Conservation (phyloP, 495 filamentous ascomycete genomes). For the Penicillium roqueforti region DNA sequence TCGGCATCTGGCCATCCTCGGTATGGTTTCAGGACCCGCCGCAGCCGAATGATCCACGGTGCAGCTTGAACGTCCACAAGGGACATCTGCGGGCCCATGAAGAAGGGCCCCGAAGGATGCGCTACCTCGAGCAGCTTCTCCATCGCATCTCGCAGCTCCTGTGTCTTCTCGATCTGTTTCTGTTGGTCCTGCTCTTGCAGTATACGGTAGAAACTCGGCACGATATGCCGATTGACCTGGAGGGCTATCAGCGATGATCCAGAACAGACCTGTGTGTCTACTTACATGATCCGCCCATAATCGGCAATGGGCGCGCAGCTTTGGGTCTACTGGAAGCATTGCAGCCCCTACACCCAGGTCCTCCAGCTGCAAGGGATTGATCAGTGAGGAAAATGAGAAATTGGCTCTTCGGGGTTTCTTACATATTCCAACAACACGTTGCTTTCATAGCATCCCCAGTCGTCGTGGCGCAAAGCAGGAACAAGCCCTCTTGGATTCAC, state of each 20-base stretch:
- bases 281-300: constrained; percentile 86
- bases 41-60: constrained; percentile 78
- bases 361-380: constrained; percentile 56
- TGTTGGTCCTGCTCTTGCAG: constrained; percentile 65
- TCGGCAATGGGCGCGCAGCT: constrained; percentile 71
- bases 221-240: constrained; percentile 76
- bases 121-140: constrained; percentile 68
- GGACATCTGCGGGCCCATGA: constrained; percentile 65
- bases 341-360: constrained; percentile 60
- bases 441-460: constrained; percentile 88
- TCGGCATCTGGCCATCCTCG: constrained; percentile 73
- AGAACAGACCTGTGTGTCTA: neutral
- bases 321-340: constrained; percentile 60
- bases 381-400: constrained; percentile 6
- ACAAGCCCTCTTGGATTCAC: constrained; percentile 88
- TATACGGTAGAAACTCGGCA: constrained; percentile 76
- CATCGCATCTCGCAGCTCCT: constrained; percentile 67
- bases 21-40: constrained; percentile 72
- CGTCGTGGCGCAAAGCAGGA: constrained; percentile 74
- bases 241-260: constrained; percentile 17
- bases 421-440: constrained; percentile 89
- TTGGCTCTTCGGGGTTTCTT: constrained; percentile 15
- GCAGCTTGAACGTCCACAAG: constrained; percentile 87
- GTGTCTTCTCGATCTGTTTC: constrained; percentile 59
- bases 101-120: constrained; percentile 70